Percentiles rank a stretch among this genome's conserved stretches.
Conservation (phyloP, 352 stramenopile species). For the Phytophthora ohioensis region DNA sequence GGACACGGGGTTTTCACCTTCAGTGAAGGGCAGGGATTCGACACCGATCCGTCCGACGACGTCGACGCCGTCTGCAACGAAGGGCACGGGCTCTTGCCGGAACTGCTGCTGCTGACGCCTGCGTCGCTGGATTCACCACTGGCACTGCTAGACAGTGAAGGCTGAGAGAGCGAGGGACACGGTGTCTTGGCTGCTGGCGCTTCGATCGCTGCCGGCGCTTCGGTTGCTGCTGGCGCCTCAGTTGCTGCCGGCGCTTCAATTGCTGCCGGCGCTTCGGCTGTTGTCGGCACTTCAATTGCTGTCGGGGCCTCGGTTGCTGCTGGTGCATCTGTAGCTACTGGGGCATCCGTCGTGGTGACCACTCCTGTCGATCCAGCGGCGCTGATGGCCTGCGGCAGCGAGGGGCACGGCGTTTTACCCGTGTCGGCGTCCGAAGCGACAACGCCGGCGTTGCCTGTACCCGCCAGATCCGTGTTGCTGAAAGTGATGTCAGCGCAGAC, state of each 20-base stretch:
- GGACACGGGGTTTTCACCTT: constrained; percentile 31
- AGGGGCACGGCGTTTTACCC: constrained; percentile 37
- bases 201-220: constrained; percentile 19
- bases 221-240: not conserved
- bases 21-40: constrained; percentile 25
- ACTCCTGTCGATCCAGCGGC: not conserved
- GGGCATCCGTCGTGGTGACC: not conserved
- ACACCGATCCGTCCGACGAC: constrained; percentile 37
- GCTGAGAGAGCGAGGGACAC: constrained; percentile 43
- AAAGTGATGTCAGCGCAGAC: constrained; percentile 36
- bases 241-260: constrained; percentile 8
- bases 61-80: constrained; percentile 41
- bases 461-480: constrained; percentile 31
- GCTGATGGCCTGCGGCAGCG: constrained; percentile 26
- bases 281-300: constrained; percentile 6
- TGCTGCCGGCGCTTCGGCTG: constrained; percentile 6
- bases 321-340: constrained; percentile 4
- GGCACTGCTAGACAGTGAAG: constrained; percentile 28
- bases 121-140: constrained; percentile 21
- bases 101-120: constrained; percentile 16
- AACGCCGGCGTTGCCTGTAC: constrained; percentile 27
- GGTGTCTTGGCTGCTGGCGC: constrained; percentile 32
- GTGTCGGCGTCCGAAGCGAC: constrained; percentile 32
- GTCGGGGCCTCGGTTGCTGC: constrained; percentile 14
- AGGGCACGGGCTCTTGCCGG: constrained; percentile 39